Evolutionary conservation across 192 early-diverging fungal species (phyloP), one percentile per base, ranked within the genome.

Genomic region (Chytriomyces hyalinus): DNA sequence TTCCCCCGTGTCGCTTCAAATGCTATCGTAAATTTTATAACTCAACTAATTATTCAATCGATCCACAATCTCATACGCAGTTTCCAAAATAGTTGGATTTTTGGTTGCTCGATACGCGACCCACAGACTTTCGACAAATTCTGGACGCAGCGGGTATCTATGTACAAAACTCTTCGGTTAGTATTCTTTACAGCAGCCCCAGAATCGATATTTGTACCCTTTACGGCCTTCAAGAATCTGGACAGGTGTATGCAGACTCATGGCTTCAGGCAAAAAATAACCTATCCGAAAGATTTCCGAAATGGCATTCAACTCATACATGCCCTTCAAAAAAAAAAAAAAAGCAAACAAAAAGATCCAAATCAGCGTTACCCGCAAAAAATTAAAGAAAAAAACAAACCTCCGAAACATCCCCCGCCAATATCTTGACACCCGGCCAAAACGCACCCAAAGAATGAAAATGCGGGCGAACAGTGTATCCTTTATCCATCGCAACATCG

Each of bases 81-180:
- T 24, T 22, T 80, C 70, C 63, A 80, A 70, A 13, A 80, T 15
- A 9, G 62, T 69, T 6, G 70, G 66, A 49, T 81, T 73, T 59
- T 61, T 72, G 9, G 80, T 81, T 17, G 82, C 82, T 1, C 65
- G 61, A 65, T 79, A 80, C 43, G 78, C 45, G 11, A 67, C 47
- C 65, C 67, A 79, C 45, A 73, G 28, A 45, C 75, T 78, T 79
- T 97, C 95, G 2, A 94, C 83, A 84, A 95, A 95, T 71, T 97
- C 95, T 13, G 95, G 95, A 0, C 95, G 84, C 48, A 96, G 80
- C 4, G 93, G 92, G 73, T 97, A 97, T 45, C 49, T 15, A 61
- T 9, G 3, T 43, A 11, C 24, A 15, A 57, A 57, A 57, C 51
- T 57, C 51, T 57, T 0, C 0, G 51, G 11, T 10, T n/a, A 10